Percentiles rank a stretch among this genome's conserved stretches.
Conservation (phyloP, 2,329 filamentous ascomycete species). For the Xylaria sp. region DNA sequence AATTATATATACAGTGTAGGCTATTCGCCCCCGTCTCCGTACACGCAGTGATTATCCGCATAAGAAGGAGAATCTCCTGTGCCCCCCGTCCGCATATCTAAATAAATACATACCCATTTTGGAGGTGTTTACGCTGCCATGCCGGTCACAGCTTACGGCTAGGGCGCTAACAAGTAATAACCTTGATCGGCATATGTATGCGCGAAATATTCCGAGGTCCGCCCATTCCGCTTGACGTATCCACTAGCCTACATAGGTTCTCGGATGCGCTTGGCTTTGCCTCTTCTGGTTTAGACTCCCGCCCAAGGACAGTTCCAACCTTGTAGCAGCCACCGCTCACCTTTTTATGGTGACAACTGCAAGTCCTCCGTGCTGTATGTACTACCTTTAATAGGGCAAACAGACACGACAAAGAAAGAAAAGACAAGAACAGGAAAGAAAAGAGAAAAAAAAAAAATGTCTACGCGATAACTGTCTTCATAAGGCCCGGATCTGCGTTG, state of each 20-base stretch:
- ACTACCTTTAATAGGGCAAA: background rate
- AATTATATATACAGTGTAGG: background rate
- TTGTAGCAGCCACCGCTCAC: background rate
- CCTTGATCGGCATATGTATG: background rate
- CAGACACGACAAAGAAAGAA: background rate
- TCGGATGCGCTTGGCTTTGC: background rate
- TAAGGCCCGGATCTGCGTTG: background rate
- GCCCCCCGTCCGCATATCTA: no score
- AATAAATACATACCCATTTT: background rate
- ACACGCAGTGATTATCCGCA: no score
- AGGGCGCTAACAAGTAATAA: conserved; percentile 24
- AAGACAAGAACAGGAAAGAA: background rate
- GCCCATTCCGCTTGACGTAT: background rate
- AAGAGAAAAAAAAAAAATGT: background rate
- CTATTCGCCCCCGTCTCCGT: no score
- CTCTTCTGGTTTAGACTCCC: background rate
- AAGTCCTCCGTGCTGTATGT: no score
- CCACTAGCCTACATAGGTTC: background rate
- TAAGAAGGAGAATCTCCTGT: no score
- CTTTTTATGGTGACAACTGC: no score
- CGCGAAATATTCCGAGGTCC: conserved; percentile 18
- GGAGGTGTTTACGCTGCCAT: background rate
- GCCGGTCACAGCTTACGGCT: conserved; percentile 9
- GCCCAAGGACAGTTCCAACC: background rate
- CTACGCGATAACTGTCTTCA: background rate